Conservation (phyloP, 345 rosid species). For the Gossypium ekmanianum region DNA sequence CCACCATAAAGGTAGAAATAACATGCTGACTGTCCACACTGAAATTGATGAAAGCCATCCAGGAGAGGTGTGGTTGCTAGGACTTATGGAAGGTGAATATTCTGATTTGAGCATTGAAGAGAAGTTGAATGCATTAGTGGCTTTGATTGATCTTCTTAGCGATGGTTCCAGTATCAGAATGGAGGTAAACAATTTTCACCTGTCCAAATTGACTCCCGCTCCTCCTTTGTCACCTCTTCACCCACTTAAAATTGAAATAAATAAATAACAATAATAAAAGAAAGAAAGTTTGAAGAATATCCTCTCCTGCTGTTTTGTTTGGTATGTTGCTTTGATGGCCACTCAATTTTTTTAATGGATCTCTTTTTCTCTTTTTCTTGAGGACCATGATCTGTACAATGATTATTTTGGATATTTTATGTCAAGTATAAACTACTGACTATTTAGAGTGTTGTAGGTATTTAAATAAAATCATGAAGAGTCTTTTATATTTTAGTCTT, state of each 20-base stretch:
- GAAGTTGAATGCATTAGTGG: conserved; percentile 76
- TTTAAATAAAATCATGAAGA: not conserved
- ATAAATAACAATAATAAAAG: not conserved
- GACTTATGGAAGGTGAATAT: conserved; percentile 95
- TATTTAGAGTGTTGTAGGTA: not conserved
- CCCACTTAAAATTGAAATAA: not conserved
- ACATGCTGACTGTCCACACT: conserved; percentile 34
- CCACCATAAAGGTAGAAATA: conserved; percentile 37
- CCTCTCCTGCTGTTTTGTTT: not conserved
- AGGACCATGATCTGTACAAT: not conserved
- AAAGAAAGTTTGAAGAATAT: not conserved
- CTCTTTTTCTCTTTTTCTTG: not conserved
- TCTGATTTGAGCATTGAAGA: conserved; percentile 79
- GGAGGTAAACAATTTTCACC: conserved; percentile 53
- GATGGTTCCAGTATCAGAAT: conserved; percentile 70
- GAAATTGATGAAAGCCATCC: conserved; percentile 97
- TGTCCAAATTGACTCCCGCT: not conserved
- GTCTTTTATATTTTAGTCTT: not conserved
- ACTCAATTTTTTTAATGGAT: not conserved
- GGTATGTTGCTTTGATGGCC: not conserved
- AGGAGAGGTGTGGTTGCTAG: conserved; percentile 91
- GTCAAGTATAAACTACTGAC: not conserved
- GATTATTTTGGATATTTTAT: not conserved
- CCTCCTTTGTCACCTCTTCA: not conserved
- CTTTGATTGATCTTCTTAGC: conserved; percentile 73